Evolutionary conservation across 805 yeast genomes (phyloP).

Genomic region (Ogataea pilisensis): DNA sequence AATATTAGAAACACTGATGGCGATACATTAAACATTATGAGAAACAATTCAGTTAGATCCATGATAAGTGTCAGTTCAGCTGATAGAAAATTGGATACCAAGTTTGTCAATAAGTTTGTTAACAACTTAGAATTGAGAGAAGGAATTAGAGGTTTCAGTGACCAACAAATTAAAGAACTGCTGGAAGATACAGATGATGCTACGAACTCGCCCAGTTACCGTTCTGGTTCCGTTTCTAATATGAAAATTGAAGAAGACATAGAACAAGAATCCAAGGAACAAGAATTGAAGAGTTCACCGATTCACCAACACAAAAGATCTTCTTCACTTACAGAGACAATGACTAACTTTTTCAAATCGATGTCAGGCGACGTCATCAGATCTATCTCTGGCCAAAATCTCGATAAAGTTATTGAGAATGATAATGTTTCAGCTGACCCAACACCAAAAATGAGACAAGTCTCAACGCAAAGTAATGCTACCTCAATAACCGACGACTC

Average conservation of each 20-base stretch:
- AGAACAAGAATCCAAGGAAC: not conserved
- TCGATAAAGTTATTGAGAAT: not conserved
- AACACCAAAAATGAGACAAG: constrained; percentile 12
- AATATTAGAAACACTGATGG: constrained; percentile 30
- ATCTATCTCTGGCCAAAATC: constrained; percentile 11
- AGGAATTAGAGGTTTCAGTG: constrained; percentile 21
- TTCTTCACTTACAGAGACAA: constrained; percentile 16
- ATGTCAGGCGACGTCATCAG: constrained; percentile 14
- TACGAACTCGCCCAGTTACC: not conserved
- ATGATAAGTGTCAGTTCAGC: constrained; percentile 25
- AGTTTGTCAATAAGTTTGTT: constrained; percentile 13
- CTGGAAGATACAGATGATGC: not conserved
- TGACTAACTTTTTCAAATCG: constrained; percentile 19
- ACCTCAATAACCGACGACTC: constrained; percentile 27
- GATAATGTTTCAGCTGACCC: not conserved
- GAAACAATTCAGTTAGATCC: constrained; percentile 28
- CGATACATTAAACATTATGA: constrained; percentile 25
- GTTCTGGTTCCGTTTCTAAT: not conserved
- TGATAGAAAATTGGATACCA: constrained; percentile 26
- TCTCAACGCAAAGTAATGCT: constrained; percentile 23
- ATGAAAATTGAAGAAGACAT: not conserved
- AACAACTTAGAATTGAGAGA: constrained; percentile 15
- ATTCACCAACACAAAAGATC: constrained; percentile 5
- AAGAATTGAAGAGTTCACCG: not conserved
- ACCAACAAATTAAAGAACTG: constrained; percentile 15